Evolutionary conservation across 441 rosid genomes (phyloP).

Genomic region (Populus hybrid): DNA sequence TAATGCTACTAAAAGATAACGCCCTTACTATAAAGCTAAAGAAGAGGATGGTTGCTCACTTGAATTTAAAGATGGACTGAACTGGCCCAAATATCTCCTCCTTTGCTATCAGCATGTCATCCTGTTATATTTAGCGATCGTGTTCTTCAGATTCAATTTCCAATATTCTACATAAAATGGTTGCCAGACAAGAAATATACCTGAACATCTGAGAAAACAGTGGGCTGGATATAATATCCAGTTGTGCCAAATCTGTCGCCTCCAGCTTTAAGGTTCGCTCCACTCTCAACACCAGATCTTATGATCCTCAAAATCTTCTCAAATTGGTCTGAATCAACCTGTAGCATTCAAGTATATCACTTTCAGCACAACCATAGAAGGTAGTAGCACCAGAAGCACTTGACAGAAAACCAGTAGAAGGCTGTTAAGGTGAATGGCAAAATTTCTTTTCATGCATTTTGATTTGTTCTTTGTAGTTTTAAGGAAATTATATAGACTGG

Average conservation of each 20-base stretch:
- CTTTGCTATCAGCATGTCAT: slow-evolving; percentile 79
- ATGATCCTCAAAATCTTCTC: slow-evolving; percentile 69
- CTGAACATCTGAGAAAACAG: slow-evolving; percentile 83
- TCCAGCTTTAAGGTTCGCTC: slow-evolving; percentile 85
- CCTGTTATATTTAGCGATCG: slow-evolving; percentile 28
- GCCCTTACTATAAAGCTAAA: background rate
- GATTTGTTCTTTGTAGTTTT: background rate
- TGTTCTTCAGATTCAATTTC: background rate
- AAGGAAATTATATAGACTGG: background rate
- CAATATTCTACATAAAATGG: background rate
- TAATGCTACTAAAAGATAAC: background rate
- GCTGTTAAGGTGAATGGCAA: background rate
- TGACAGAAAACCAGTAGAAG: background rate
- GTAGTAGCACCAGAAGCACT: background rate
- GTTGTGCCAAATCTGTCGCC: slow-evolving; percentile 64
- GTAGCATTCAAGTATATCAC: slow-evolving; percentile 16
- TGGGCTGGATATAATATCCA: slow-evolving; percentile 85
- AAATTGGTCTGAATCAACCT: slow-evolving; percentile 74
- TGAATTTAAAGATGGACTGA: slow-evolving; percentile 87
- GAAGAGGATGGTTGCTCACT: slow-evolving; percentile 33
- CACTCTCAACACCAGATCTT: slow-evolving; percentile 60
- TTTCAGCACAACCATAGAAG: background rate
- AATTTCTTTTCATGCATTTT: background rate
- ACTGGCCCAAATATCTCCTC: slow-evolving; percentile 96
- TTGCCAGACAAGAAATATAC: slow-evolving; percentile 25